Base-by-base conservation (phyloP, 371 early-diverging fungal genomes). In the Phascolomyces articulosus region DNA sequence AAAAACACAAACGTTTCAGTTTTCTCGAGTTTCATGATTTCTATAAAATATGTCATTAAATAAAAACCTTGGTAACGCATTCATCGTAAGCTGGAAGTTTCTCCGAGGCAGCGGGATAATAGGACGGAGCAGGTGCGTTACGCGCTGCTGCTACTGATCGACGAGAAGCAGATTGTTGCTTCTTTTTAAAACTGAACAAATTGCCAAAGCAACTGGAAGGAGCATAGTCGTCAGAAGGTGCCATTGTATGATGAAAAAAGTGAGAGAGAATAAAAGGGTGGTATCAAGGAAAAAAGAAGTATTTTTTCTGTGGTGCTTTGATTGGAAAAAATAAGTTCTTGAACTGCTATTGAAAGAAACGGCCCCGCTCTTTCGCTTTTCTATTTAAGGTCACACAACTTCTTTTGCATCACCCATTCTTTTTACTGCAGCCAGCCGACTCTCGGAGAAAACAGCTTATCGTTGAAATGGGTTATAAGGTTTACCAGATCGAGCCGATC, bases 21-120 rank as follows among this genome's bases (percentile, higher is more conserved):
- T n/a, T n/a, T n/a, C n/a, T n/a, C n/a, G n/a, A n/a, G n/a, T n/a
- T n/a, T n/a, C n/a, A n/a, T n/a, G n/a, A n/a, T n/a, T n/a, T n/a
- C n/a, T n/a, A n/a, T n/a, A n/a, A n/a, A n/a, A n/a, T n/a, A n/a
- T n/a, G n/a, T n/a, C n/a, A n/a, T n/a, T n/a, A n/a, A n/a, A n/a
- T 44, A 44, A 1, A 1, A 2, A 44, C 71, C 57, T 67, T 63
- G 44, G 71, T 56, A 9, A 71, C 64, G 51, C 71, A 66, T 40
- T 71, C 71, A 18, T 71, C 71, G 40, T 71, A 71, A 49, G 71
- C 66, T 23, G 71, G 71, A 16, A 71, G 51, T 56, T 68, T 68
- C 61, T 68, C 68, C 40, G 53, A 40, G 28, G 58, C 21, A 15
- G 61, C 59, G 34, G 68, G 53, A 40, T 41, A 49, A 51, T 41